Conservation (phyloP, 768 basidiomycete genomes). For the Pluteus cervinus region DNA sequence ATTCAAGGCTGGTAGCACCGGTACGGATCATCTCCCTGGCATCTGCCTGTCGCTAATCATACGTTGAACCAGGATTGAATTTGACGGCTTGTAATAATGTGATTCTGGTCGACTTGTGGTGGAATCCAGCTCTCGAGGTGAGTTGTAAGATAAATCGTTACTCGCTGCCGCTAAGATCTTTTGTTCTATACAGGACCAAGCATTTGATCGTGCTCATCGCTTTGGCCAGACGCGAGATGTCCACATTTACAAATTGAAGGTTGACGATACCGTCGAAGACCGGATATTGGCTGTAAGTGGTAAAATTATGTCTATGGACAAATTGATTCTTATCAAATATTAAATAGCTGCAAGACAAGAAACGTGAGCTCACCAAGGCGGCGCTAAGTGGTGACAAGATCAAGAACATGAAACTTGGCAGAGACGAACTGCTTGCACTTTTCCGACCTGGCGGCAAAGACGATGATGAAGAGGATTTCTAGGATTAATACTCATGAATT, state of each 20-base stretch:
- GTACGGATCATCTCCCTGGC: slow-evolving; percentile 30
- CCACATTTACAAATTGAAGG: slow-evolving; percentile 84
- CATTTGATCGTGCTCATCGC: slow-evolving; percentile 88
- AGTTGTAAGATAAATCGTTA: slow-evolving; percentile 17
- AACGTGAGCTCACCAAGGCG: slow-evolving; percentile 77
- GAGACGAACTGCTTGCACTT: slow-evolving; percentile 81
- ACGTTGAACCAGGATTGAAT: slow-evolving; percentile 61
- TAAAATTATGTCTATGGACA: not conserved
- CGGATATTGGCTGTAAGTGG: slow-evolving; percentile 64
- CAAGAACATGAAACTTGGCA: slow-evolving; percentile 75
- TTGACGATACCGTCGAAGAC: slow-evolving; percentile 82
- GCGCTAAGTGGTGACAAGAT: slow-evolving; percentile 86
- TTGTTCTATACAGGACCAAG: slow-evolving; percentile 63
- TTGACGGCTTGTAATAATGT: slow-evolving; percentile 93
- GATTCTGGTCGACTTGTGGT: slow-evolving; percentile 91
- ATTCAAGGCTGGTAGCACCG: slow-evolving; percentile 94
- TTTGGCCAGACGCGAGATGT: slow-evolving; percentile 86
- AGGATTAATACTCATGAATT: too few relatives aligned
- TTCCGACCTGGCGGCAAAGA: slow-evolving; percentile 57
- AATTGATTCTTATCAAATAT: not conserved
- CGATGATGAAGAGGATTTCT: slow-evolving; percentile 43
- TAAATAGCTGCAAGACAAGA: slow-evolving; percentile 80
- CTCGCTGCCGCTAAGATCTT: not conserved
- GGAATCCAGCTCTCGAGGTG: slow-evolving; percentile 86
- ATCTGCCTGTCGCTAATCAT: slow-evolving; percentile 4